These are phyloP conservation scores for Lepidium africanum DNA, from an alignment of 345 rosid species.

Conservation along the genomic window DNA sequence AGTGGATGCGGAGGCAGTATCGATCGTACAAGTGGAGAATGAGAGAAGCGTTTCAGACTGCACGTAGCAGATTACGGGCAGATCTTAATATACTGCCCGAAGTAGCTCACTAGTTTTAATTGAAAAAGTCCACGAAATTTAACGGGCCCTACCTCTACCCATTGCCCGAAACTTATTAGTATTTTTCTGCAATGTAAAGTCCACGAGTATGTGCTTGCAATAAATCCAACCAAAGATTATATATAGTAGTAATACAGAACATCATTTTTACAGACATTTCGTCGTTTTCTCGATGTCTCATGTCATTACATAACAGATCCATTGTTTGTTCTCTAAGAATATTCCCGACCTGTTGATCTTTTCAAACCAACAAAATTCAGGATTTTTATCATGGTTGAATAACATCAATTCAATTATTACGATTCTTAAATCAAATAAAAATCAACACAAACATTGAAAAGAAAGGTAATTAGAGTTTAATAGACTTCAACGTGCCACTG, in stretches of 20 bases:
- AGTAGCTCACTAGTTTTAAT: neutral
- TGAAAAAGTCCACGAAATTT: conserved; percentile 11
- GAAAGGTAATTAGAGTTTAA: conserved; percentile 8
- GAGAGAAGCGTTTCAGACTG: conserved; percentile 12
- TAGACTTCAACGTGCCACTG: conserved; percentile 99
- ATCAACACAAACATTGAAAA: neutral
- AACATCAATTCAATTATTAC: conserved; percentile 4
- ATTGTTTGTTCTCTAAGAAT: conserved; percentile 8
- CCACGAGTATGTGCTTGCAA: too few species aligned
- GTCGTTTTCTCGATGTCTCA: conserved; percentile 9
- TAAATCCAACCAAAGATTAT: too few species aligned
- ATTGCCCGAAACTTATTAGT: neutral
- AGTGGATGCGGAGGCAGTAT: conserved; percentile 6
- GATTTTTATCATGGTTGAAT: neutral
- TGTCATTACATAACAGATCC: neutral
- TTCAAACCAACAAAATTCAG: neutral
- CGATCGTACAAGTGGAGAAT: conserved; percentile 21
- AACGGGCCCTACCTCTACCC: conserved; percentile 13
- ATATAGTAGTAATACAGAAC: too few species aligned
- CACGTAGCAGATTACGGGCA: conserved; percentile 26
- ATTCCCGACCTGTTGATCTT: neutral
- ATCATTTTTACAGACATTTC: too few species aligned
- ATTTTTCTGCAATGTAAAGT: neutral
- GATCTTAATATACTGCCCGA: conserved; percentile 6
- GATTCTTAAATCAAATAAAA: conserved; percentile 10